Conservation (phyloP, 2,329 filamentous ascomycete genomes). For the Diatrype stigma region DNA sequence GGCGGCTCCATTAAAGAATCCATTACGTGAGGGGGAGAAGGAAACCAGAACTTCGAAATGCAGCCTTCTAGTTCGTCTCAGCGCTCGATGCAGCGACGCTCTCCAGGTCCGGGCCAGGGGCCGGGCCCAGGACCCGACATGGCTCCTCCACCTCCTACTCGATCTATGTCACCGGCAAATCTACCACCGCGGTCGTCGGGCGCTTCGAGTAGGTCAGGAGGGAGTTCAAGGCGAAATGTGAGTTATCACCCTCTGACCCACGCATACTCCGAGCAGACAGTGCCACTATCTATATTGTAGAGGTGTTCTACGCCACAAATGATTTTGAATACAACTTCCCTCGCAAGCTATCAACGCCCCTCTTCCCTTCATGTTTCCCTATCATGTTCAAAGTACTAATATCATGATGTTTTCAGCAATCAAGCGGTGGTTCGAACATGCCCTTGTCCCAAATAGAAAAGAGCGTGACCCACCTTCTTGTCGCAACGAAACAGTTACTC, state of each 20-base stretch:
- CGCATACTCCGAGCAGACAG: slow-evolving; percentile 8
- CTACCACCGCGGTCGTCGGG: slow-evolving; percentile 61
- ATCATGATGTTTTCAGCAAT: slow-evolving; percentile 18
- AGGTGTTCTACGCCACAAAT: too few relatives aligned
- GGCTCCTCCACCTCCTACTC: slow-evolving; percentile 28
- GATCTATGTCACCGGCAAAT: slow-evolving; percentile 57
- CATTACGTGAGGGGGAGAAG: slow-evolving; percentile 9
- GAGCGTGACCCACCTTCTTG: slow-evolving; percentile 94
- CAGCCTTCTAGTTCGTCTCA: slow-evolving; percentile 49
- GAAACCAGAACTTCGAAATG: slow-evolving; percentile 34
- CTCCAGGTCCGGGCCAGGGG: slow-evolving; percentile 58
- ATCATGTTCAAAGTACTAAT: slow-evolving; percentile 12
- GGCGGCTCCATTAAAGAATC: not conserved
- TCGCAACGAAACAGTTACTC: slow-evolving; percentile 95
- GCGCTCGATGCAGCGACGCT: slow-evolving; percentile 56
- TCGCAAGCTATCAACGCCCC: too few relatives aligned
- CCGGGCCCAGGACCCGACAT: slow-evolving; percentile 24
- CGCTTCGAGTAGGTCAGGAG: slow-evolving; percentile 58
- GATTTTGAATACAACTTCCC: too few relatives aligned
- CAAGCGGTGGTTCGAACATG: slow-evolving; percentile 67
- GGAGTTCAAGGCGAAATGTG: slow-evolving; percentile 54
- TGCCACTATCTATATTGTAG: not conserved
- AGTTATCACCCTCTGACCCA: slow-evolving; percentile 32
- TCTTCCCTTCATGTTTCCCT: slow-evolving; percentile 2
- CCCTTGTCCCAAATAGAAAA: slow-evolving; percentile 95